Evolutionary conservation across 2,329 filamentous ascomycete genomes (phyloP), one percentile per base, ranked within the genome.

Genomic region (Pyricularia sp.): DNA sequence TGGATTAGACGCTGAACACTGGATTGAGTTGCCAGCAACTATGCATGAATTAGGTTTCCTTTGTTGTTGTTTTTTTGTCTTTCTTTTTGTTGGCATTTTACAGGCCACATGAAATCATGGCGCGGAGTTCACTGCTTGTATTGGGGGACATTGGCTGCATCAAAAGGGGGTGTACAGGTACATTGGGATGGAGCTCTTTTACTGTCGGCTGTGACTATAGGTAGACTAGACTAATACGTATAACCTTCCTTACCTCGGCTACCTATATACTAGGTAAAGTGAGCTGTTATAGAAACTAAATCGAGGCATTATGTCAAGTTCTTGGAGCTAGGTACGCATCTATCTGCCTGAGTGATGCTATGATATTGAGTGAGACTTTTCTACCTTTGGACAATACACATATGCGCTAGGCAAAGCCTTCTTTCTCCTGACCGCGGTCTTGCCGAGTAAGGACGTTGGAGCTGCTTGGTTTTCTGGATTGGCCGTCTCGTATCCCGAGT

Each of bases 1-100:
- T 88, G 78, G 85, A 88, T 73, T 86, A 77, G 69, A 63, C 5
- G 12, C 17, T 17, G 9, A 17, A 31, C 17, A 11, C 20, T 65
- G 20, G 28, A 11, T 10, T 1, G 64, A 30, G 17, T 50, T 20
- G 2, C 20, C 42, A n/a, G 42, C 42, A 50, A 50, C 17, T 26
- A 36, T 25, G 59, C 23, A 63, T 25, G 9, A 9, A 25, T 23
- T 23, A 9, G 7, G 33, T 36, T 36, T 36, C 12, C 33, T 14
- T 36, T 36, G 11, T 33, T 64, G 31, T 17, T 31, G 33, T 36
- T 36, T 10, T n/a, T 20, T 31, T 63, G 10, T 64, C 6, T 31
- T 64, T 36, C 30, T 10, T n/a, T 20, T 31, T 63, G 10, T n/a
- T 63, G 59, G 59, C 23, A 17, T 28, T 28, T 30, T 28, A 50